Evolutionary conservation across 345 rosid genomes (phyloP).

Genomic region (Pistacia integerrima): DNA sequence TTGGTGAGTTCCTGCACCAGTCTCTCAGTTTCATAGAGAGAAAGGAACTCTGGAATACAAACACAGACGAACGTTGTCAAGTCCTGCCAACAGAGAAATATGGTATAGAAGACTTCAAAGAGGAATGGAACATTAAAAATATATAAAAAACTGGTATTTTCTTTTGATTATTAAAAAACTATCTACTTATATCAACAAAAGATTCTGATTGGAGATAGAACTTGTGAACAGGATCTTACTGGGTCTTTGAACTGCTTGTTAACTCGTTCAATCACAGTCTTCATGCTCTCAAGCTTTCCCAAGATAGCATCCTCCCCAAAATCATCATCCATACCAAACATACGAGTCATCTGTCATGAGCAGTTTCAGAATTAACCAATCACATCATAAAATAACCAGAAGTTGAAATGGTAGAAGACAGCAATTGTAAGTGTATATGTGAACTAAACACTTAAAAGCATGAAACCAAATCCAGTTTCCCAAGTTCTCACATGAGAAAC

Average conservation of each 20-base stretch:
- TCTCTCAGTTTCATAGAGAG: conserved; percentile 97
- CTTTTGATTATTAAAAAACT: too few species aligned
- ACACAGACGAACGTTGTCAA: conserved; percentile 95
- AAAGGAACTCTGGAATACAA: conserved; percentile 98
- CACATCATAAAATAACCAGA: neutral
- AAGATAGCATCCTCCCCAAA: conserved; percentile 96
- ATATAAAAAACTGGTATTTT: neutral
- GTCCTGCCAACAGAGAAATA: conserved; percentile 57
- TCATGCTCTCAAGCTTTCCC: conserved; percentile 99
- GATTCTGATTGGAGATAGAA: neutral
- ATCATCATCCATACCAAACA: conserved; percentile 86
- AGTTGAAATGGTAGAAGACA: neutral
- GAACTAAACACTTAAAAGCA: neutral
- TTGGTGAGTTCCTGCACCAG: conserved; percentile 98
- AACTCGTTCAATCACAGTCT: conserved; percentile 96
- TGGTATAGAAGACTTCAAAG: conserved; percentile 1
- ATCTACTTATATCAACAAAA: too few species aligned
- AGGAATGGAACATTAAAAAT: neutral
- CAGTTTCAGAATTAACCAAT: conserved; percentile 11
- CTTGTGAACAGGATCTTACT: conserved; percentile 42
- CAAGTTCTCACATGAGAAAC: neutral
- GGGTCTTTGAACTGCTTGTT: conserved; percentile 97
- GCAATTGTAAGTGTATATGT: neutral
- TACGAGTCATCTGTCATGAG: conserved; percentile 72
- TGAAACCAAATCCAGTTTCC: neutral